Evolutionary conservation across 2,329 filamentous ascomycete genomes (phyloP).

Genomic region (Metarhizium album): DNA sequence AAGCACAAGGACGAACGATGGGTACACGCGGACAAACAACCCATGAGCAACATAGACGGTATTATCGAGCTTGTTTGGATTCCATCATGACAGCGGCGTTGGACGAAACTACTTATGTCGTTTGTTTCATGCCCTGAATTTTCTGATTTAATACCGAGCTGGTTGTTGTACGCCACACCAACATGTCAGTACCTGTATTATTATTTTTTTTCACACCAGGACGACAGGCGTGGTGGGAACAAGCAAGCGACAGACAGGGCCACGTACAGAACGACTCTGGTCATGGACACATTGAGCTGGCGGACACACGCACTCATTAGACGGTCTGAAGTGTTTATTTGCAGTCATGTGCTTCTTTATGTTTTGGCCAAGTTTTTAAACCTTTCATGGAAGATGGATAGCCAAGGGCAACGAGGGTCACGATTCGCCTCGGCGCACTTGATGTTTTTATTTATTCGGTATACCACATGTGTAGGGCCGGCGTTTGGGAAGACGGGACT

Average conservation of each 20-base stretch:
- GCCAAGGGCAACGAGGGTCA: background rate
- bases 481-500: slow-evolving; percentile 6
- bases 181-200: no score
- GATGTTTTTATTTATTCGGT: background rate
- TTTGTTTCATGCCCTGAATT: background rate
- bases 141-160: background rate
- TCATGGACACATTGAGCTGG: no score
- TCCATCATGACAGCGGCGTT: slow-evolving; percentile 17
- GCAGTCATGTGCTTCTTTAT: background rate
- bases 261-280: no score
- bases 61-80: slow-evolving; percentile 48
- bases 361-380: background rate
- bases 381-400: background rate
- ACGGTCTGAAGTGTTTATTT: no score
- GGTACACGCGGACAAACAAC: slow-evolving; percentile 32
- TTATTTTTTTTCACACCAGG: no score
- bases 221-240: no score
- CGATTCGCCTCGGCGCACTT: slow-evolving; percentile 3
- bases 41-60: slow-evolving; percentile 43
- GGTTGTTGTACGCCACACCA: background rate
- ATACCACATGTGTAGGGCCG: background rate
- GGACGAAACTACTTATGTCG: background rate
- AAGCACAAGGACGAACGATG: slow-evolving; percentile 43
- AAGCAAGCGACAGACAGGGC: no score
- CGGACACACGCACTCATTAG: no score